Percentiles rank a stretch among this genome's conserved stretches.
These are phyloP conservation scores for Blastobotrys elegans DNA, from an alignment of 1,139 yeast species.

Conservation along the genomic window DNA sequence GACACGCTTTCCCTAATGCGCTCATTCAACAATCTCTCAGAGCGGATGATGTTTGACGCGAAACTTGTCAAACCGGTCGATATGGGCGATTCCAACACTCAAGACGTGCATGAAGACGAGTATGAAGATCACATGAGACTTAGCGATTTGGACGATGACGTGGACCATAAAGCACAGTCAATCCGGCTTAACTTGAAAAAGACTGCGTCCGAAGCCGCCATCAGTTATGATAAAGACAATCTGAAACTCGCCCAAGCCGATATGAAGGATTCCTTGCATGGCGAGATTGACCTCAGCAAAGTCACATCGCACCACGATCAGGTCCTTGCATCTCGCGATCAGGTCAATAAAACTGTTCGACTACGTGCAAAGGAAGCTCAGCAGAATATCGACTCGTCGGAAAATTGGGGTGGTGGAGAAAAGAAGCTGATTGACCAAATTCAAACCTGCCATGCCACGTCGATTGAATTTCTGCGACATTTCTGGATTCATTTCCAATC, in stretches of 20 bases:
- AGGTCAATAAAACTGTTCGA: constrained; percentile 22
- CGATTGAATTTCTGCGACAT: constrained; percentile 65
- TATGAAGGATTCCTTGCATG: constrained; percentile 21
- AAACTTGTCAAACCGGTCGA: constrained; percentile 18
- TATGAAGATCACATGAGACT: constrained; percentile 51
- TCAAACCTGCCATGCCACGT: constrained; percentile 53
- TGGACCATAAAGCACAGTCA: constrained; percentile 33
- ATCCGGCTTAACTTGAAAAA: not conserved
- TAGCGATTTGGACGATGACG: constrained; percentile 52
- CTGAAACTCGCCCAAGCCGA: constrained; percentile 14
- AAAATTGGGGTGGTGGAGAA: constrained; percentile 19
- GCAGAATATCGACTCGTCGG: constrained; percentile 13
- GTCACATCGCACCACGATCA: constrained; percentile 17
- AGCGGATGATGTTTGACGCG: constrained; percentile 66
- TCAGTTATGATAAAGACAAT: not conserved
- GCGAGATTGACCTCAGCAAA: constrained; percentile 21
- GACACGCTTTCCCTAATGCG: constrained; percentile 70
- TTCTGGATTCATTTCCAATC: constrained; percentile 63
- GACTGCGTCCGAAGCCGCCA: not conserved
- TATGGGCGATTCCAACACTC: constrained; percentile 25
- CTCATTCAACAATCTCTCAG: constrained; percentile 84
- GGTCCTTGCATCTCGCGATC: constrained; percentile 23
- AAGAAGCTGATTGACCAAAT: constrained; percentile 25
- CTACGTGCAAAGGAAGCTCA: constrained; percentile 24
- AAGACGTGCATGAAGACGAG: constrained; percentile 17